phyloP scores from a whole-genome alignment of 2,329 filamentous ascomycete genomes.

The Fusarium pseudocircinatum region DNA sequence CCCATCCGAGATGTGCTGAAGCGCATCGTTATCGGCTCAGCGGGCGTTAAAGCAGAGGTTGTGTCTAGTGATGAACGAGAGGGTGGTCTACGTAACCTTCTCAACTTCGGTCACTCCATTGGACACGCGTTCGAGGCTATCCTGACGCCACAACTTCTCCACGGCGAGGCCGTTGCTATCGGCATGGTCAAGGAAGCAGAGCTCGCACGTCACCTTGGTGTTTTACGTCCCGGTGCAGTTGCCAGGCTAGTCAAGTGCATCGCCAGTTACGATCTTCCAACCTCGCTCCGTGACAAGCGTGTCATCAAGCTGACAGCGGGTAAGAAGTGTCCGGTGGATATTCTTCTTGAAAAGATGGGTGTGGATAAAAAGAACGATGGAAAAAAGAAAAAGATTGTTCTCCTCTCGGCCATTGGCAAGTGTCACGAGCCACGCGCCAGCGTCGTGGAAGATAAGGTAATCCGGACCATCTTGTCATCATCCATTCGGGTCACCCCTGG shows the following conservation, averaged over 20 bases:
- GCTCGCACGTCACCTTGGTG: conserved; percentile 86
- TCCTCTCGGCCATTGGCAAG: conserved; percentile 88
- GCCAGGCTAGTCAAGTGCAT: conserved; percentile 93
- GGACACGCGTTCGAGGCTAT: conserved; percentile 97
- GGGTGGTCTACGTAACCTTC: conserved; percentile 88
- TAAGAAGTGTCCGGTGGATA: conserved; percentile 87
- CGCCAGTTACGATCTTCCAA: conserved; percentile 90
- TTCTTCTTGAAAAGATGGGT: conserved; percentile 90
- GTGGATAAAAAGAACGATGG: conserved; percentile 99
- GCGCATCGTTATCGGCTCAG: conserved; percentile 86
- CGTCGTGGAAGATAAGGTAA: conserved; percentile 85
- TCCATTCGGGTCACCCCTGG: conserved; percentile 79
- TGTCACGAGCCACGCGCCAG: conserved; percentile 89
- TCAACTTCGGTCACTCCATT: conserved; percentile 98
- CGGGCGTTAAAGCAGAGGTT: conserved; percentile 92
- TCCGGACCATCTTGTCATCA: conserved; percentile 83
- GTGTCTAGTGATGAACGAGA: conserved; percentile 95
- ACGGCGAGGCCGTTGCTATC: conserved; percentile 95
- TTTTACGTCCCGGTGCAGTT: conserved; percentile 86
- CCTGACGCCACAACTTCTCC: conserved; percentile 91
- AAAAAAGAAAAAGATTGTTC: conserved; percentile 92
- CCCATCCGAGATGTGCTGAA: conserved; percentile 77
- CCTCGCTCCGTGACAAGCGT: conserved; percentile 82
- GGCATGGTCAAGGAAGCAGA: conserved; percentile 99
- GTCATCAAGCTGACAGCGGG: conserved; percentile 85